phyloP scores from a whole-genome alignment of 768 basidiomycete genomes.

The Tylopilus subfusipes region DNA sequence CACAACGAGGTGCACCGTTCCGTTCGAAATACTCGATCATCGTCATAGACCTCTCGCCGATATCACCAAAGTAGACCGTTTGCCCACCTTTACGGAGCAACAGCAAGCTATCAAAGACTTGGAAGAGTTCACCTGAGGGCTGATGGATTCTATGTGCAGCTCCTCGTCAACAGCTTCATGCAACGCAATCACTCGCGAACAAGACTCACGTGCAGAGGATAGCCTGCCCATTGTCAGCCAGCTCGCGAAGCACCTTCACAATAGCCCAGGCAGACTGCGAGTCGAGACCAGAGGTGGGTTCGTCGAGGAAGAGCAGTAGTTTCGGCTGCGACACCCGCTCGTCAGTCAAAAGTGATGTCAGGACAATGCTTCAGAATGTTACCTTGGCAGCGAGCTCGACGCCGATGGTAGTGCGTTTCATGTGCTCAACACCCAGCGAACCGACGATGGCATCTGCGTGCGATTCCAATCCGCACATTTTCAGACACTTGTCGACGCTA shows the following conservation, averaged over 20 bases:
- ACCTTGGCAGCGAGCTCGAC: constrained; percentile 59
- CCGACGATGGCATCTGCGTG: constrained; percentile 64
- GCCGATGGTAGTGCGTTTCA: constrained; percentile 56
- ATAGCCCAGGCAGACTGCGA: constrained; percentile 52
- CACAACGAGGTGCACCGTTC: not conserved
- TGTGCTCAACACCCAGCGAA: constrained; percentile 46
- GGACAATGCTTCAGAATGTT: no score
- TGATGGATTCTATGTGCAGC: not conserved
- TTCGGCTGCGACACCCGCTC: constrained; percentile 31
- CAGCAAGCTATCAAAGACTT: constrained; percentile 48
- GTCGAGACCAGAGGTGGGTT: constrained; percentile 57
- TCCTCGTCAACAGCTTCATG: not conserved
- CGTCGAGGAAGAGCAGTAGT: constrained; percentile 55
- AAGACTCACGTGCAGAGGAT: constrained; percentile 50
- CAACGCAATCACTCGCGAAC: not conserved
- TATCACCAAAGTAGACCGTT: constrained; percentile 64
- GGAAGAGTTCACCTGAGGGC: constrained; percentile 38
- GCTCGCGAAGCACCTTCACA: constrained; percentile 45
- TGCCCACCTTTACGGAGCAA: constrained; percentile 53
- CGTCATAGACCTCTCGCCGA: constrained; percentile 21
- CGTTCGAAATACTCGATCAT: constrained; percentile 22
- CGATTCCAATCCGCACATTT: constrained; percentile 61
- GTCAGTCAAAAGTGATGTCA: not conserved
- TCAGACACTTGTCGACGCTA: constrained; percentile 55
- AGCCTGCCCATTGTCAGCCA: constrained; percentile 52